Evolutionary conservation across 148 eudicot species (phyloP), one percentile per base, ranked within the genome.

Genomic region (Rhododendron vialii): DNA sequence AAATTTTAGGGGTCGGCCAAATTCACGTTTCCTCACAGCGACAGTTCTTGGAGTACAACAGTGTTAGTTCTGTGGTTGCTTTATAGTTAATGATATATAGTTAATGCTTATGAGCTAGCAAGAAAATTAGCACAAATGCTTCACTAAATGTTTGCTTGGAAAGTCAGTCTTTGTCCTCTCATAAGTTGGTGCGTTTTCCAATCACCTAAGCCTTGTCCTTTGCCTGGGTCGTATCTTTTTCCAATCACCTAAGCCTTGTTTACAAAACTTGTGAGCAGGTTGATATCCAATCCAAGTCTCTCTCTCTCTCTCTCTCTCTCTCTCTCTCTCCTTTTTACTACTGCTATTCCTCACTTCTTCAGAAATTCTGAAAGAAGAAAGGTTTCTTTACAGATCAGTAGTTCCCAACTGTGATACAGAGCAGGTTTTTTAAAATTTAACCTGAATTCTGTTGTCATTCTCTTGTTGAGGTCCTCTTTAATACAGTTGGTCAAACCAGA

Each of bases 41-140:
- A 96, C 99, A 11, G 97, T 96, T 85, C 94, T 91, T 50, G 99
- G 99, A 30, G 94, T 96, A 5, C 95, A 96, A 87, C 99, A 96
- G 90, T 94, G 99, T 96, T 51, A 83, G 88, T 84, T 69, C 81
- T 43, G 26, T 47, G 15, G 8, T 45, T 89, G 47, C 78, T 75
- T 26, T 45, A 26, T 75, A 71, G 8, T 38, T 50, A 48, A 73
- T 59, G 12, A 50, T 53, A 20, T 24, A 20, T 53, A 4, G 8
- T 67, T 2, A 61, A 84, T 79, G 65, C 38, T 77, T 47, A 67
- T 59, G 6, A 10, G 35, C n/a, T 43, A 30, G 51, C 65, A 17
- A 8, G 45, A 28, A 78, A 22, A 45, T 41, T 77, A 14, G 69
- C 79, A 26, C 5, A 30, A 26, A 26, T 57, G 26, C 86, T 55